A percentile compares a stretch with the other conserved stretches of the same genome.
These are phyloP conservation scores for Fallopia convolvulus DNA, from an alignment of 148 eudicot species.

Conservation along the genomic window DNA sequence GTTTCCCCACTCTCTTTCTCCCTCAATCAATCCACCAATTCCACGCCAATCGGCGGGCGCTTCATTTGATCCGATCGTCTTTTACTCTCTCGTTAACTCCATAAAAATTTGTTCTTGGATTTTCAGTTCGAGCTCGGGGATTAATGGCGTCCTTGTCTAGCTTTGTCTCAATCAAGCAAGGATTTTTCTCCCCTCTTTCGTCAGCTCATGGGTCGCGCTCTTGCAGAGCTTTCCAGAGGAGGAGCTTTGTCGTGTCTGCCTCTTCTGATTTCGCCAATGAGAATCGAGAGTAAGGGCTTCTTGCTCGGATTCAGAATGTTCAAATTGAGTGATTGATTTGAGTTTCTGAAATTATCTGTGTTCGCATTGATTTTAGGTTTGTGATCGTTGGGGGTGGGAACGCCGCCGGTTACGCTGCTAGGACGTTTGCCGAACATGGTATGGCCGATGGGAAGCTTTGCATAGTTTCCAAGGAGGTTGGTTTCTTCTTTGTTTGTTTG, in stretches of 20 bases:
- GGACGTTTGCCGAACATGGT: conserved; percentile 80
- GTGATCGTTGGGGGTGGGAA: conserved; percentile 97
- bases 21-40: background rate
- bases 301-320: background rate
- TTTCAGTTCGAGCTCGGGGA: conserved; percentile 30
- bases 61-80: background rate
- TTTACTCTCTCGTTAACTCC: background rate
- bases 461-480: conserved; percentile 90
- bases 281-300: conserved; percentile 58
- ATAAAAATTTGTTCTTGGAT: conserved; percentile 1
- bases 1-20: background rate
- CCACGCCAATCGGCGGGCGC: background rate
- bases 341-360: background rate
- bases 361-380: conserved; percentile 33
- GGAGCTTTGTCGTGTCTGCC: conserved; percentile 42
- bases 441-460: conserved; percentile 93
- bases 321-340: background rate
- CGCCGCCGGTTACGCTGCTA: conserved; percentile 95
- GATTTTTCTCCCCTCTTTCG: conserved; percentile 35
- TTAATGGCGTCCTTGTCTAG: conserved; percentile 52
- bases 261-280: conserved; percentile 70
- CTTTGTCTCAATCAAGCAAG: conserved; percentile 48
- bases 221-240: conserved; percentile 42
- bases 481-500: background rate
- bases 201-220: conserved; percentile 25